phyloP scores from a whole-genome alignment of 2,329 filamentous ascomycete genomes.

The Penicillium sp. region DNA sequence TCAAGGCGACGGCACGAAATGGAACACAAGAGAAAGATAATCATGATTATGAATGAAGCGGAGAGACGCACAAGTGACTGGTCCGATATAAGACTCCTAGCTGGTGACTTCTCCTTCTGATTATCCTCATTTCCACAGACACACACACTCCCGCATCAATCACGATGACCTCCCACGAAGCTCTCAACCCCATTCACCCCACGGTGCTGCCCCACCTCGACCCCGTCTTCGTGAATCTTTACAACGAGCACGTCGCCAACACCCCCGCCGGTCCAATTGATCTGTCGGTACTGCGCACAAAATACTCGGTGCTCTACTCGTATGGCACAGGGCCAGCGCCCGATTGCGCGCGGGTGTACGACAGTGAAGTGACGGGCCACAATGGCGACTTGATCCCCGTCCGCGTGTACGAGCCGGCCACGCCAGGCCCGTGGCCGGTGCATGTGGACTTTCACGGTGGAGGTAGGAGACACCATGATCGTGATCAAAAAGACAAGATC shows the following conservation, averaged over 20 bases:
- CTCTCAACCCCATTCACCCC: conserved; percentile 55
- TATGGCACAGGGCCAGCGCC: conserved; percentile 51
- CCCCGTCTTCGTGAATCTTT: conserved; percentile 53
- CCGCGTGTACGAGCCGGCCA: conserved; percentile 52
- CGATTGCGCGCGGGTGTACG: conserved; percentile 47
- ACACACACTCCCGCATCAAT: neutral
- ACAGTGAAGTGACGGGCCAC: conserved; percentile 40
- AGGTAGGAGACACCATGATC: conserved; percentile 17
- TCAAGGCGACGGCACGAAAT: conserved; percentile 13
- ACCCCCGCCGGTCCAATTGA: conserved; percentile 48
- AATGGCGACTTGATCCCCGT: conserved; percentile 42
- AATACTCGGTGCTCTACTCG: conserved; percentile 52
- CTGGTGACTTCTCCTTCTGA: neutral
- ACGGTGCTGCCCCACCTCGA: conserved; percentile 53
- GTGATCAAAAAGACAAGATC: no score
- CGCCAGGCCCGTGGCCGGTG: conserved; percentile 50
- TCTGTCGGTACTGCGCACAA: conserved; percentile 43
- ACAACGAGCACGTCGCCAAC: conserved; percentile 52
- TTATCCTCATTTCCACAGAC: neutral
- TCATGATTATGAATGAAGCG: neutral
- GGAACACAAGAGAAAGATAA: neutral
- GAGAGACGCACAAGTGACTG: neutral
- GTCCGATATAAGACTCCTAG: neutral
- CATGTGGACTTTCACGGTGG: conserved; percentile 57
- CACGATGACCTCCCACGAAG: conserved; percentile 41